Evolutionary conservation across 805 yeast species (phyloP).

Genomic region (Wickerhamiella azymoides): DNA sequence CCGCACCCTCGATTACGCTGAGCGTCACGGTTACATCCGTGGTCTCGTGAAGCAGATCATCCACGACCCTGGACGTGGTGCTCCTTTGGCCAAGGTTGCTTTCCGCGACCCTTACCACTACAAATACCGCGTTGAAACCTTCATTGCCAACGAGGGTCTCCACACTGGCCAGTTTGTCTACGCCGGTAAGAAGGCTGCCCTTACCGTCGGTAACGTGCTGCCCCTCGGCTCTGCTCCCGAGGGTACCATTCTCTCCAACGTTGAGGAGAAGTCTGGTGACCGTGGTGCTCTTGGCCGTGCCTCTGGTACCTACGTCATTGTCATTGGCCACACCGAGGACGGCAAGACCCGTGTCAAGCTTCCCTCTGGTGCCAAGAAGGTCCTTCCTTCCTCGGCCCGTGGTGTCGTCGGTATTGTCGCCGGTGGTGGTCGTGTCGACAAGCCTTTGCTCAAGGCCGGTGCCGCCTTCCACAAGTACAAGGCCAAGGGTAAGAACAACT

Average conservation of each 20-base stretch:
- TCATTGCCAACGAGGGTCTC: constrained; percentile 98
- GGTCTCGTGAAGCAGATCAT: constrained; percentile 97
- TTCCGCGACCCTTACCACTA: constrained; percentile 99
- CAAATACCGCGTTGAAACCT: constrained; percentile 95
- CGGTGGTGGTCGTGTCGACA: constrained; percentile 99
- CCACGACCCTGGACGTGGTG: constrained; percentile 99
- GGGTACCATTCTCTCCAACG: constrained; percentile 98
- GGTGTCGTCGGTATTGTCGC: constrained; percentile 99
- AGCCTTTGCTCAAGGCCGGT: constrained; percentile 99
- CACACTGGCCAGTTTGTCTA: constrained; percentile 99
- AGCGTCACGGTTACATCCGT: constrained; percentile 99
- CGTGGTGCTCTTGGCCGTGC: constrained; percentile 99
- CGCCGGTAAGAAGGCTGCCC: constrained; percentile 97
- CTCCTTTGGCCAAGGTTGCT: constrained; percentile 97
- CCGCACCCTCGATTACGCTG: constrained; percentile 97
- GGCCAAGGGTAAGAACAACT: constrained; percentile 93
- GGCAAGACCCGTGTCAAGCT: constrained; percentile 98
- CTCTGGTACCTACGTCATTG: constrained; percentile 98
- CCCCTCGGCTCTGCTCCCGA: constrained; percentile 97
- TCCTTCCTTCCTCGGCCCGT: constrained; percentile 90
- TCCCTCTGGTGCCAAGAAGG: constrained; percentile 98
- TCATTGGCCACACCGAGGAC: constrained; percentile 98
- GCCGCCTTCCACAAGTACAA: constrained; percentile 99
- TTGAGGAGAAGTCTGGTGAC: constrained; percentile 98
- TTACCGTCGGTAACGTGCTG: constrained; percentile 85